Base-by-base conservation (phyloP, 768 basidiomycete species). In the Collybia sp. region DNA sequence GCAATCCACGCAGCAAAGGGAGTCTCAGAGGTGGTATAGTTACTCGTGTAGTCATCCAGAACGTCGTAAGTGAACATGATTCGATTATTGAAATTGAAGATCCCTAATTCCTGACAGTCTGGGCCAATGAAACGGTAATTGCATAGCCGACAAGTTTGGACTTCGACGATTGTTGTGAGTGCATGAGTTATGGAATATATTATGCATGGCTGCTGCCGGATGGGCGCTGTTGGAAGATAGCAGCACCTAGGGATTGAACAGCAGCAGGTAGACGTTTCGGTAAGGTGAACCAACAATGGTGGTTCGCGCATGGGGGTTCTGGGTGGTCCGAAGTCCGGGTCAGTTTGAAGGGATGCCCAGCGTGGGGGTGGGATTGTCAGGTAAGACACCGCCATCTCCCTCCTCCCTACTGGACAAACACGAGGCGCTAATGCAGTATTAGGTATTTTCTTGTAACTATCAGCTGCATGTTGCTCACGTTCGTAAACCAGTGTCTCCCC, bases 81-180 rank as follows among this genome's bases (percentile, higher is more conserved):
- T 2, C 35, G 43, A 49, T 68, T 67, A 36, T 70, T 67, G 32
- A 53, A 58, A 47, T 70, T 70, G 48, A 70, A 66, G 1, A 69
- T 9, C 1, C 66, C 65, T 9, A 54, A 11, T 2, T 53, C 43
- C 6, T 46, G 15, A 9, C 53, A 50, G 25, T 70, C 66, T 2
- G 65, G 64, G 5, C 66, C 64, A 38, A 69, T 60, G 25, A 44
- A 61, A 13, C 35, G 13, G 10, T 10, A 10, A 10, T 18, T 13
- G 17, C 35, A 37, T n/a, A 37, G 17, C 17, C 6, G 35, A 18
- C 35, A 37, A 4, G 13, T 13, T 37, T 37, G 35, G 10, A 37
- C 10, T 10, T 37, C n/a, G 35, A 37, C 17, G 17, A 13, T 37
- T 13, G n/a, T n/a, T 42, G 30, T 17, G 13, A 34, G 9, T 41